Evolutionary conservation across 495 filamentous ascomycete genomes (phyloP).

Genomic region (Xylaria flabelliformis): DNA sequence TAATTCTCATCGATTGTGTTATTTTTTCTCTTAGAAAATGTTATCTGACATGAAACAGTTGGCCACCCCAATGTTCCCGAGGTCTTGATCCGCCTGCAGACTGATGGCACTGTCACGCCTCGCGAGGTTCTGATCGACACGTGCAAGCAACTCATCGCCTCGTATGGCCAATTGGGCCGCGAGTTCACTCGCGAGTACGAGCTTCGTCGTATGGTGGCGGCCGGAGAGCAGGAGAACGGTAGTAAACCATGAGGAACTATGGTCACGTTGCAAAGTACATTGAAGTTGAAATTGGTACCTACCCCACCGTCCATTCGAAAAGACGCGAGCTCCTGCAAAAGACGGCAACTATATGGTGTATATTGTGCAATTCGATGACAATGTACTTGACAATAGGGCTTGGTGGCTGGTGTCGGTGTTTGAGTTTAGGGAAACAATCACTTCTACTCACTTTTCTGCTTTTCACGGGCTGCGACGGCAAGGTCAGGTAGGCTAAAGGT

Average conservation of each 20-base stretch:
- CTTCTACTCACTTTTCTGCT: constrained; percentile 24
- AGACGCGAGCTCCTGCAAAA: no score
- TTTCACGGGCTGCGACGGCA: constrained; percentile 28
- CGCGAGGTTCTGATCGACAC: constrained; percentile 82
- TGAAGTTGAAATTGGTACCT: no score
- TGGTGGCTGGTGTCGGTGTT: no score
- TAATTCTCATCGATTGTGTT: constrained; percentile 42
- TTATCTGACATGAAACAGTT: constrained; percentile 51
- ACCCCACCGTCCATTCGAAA: no score
- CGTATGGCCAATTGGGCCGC: constrained; percentile 75
- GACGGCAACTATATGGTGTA: no score
- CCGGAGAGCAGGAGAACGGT: constrained; percentile 53
- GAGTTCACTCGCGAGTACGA: constrained; percentile 97
- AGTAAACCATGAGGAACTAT: constrained; percentile 15
- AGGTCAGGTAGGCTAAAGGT: constrained; percentile 20
- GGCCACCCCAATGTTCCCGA: constrained; percentile 86
- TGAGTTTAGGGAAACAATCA: background rate
- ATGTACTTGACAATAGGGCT: no score
- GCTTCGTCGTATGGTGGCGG: constrained; percentile 85
- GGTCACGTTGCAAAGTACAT: no score
- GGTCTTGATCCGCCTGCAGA: constrained; percentile 89
- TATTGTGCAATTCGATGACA: no score
- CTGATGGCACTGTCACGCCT: constrained; percentile 84
- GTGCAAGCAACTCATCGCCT: constrained; percentile 78
- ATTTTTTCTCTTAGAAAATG: constrained; percentile 18